A percentile compares a stretch with the other conserved stretches of the same genome.
These are phyloP conservation scores for Metarhizium anisopliae DNA, from an alignment of 2,329 filamentous ascomycete species.

Conservation along the genomic window DNA sequence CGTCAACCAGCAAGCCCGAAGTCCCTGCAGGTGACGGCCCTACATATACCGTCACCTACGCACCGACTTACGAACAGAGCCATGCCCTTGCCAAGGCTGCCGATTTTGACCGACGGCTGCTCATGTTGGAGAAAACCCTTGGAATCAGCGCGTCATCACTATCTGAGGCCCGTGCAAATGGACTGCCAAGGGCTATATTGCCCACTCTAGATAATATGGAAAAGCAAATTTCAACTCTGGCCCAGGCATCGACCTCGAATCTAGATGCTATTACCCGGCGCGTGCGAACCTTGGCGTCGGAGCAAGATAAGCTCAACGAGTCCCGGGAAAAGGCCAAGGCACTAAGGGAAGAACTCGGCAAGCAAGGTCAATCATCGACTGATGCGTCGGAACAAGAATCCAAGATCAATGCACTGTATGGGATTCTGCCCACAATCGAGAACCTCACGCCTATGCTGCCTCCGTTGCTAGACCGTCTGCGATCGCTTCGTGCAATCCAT, in stretches of 20 bases:
- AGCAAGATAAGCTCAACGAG: conserved; percentile 65
- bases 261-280: conserved; percentile 64
- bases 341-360: conserved; percentile 49
- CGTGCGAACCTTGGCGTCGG: conserved; percentile 60
- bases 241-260: conserved; percentile 61
- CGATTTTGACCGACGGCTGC: conserved; percentile 77
- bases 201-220: conserved; percentile 75
- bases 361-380: conserved; percentile 32
- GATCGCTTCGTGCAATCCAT: conserved; percentile 77
- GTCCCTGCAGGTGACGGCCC: conserved; percentile 21
- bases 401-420: conserved; percentile 88
- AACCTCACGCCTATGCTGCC: conserved; percentile 77
- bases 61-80: conserved; percentile 54
- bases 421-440: conserved; percentile 81
- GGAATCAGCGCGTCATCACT: conserved; percentile 66
- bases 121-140: conserved; percentile 69
- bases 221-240: conserved; percentile 68
- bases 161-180: conserved; percentile 50
- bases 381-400: conserved; percentile 62
- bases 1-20: conserved; percentile 11
- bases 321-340: conserved; percentile 52
- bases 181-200: conserved; percentile 60
- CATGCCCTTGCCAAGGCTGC: conserved; percentile 72
- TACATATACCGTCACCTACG: conserved; percentile 58
- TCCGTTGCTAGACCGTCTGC: conserved; percentile 72